A percentile compares a stretch with the other conserved stretches of the same genome.
Conservation (phyloP, 176 grass and related monocot species). For the Metroxylon sagu region DNA sequence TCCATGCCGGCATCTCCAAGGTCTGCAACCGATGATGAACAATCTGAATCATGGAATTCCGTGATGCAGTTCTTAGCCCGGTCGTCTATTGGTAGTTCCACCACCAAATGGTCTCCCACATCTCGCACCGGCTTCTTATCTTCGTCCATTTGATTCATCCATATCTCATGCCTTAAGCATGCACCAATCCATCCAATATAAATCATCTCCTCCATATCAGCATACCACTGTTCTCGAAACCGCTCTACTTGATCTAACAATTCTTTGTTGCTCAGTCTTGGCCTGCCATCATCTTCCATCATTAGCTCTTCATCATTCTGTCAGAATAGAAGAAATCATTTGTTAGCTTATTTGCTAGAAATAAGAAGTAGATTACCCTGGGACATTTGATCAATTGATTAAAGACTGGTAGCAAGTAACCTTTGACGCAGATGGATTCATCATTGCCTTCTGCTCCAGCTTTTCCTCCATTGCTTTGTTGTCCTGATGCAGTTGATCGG, state of each 20-base stretch:
- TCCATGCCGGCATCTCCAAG: slow-evolving; percentile 28
- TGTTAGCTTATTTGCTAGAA: background rate
- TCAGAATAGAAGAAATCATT: background rate
- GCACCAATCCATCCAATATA: slow-evolving; percentile 73
- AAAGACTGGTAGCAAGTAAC: background rate
- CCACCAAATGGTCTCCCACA: slow-evolving; percentile 28
- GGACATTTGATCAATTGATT: background rate
- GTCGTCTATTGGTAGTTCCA: slow-evolving; percentile 20
- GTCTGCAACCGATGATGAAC: slow-evolving; percentile 10
- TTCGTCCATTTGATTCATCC: background rate
- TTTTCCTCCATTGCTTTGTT: slow-evolving; percentile 27
- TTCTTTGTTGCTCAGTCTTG: slow-evolving; percentile 39
- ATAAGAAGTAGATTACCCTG: background rate
- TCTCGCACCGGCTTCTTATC: background rate
- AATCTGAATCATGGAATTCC: slow-evolving; percentile 3
- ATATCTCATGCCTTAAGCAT: slow-evolving; percentile 59
- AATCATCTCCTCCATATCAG: slow-evolving; percentile 85
- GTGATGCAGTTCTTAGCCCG: slow-evolving; percentile 38
- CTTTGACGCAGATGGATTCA: slow-evolving; percentile 9
- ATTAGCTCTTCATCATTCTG: slow-evolving; percentile 36
- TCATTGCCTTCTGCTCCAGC: background rate
- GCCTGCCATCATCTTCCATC: slow-evolving; percentile 20
- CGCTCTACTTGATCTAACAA: slow-evolving; percentile 30
- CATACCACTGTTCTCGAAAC: slow-evolving; percentile 55
- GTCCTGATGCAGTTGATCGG: slow-evolving; percentile 34